Base-by-base conservation (phyloP, 2,329 filamentous ascomycete genomes). In the Sporothrix dimorphospora region DNA sequence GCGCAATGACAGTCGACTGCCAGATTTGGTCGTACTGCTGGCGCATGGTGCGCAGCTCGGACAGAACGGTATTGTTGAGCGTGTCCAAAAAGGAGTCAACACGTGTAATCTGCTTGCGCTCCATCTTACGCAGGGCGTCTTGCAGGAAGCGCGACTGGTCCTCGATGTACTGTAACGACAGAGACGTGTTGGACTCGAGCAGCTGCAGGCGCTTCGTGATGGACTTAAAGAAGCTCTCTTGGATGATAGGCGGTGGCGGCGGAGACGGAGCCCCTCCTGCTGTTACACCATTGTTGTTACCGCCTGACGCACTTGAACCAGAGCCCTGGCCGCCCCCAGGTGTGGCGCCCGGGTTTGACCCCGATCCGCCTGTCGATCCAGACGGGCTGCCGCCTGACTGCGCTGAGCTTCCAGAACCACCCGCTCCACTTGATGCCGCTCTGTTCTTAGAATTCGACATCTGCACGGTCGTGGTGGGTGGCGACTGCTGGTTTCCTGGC, bases 171-270 rank as follows among this genome's bases (percentile, higher is more conserved):
- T 97, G 93, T 9, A 98, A 85, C 0, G 94, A 97, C 12, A 98
- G 85, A 0, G 95, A 97, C 12, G 94, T 94, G 79, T 98, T 99
- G 19, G 93, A 89, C 81, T 99, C 96, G 8, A 98, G 89, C 77
- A 94, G 90, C 75, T 95, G 93, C 4, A 99, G 86, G 1, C 96
- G 92, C 81, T 98, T 98, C 75, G 94, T 94, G 9, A 98, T 91
- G 4, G 94, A 93, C 80, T 98, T 98, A 87, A 98, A 99, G 81
- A 99, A 98, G 1, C 93, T 96, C 79, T 99, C 96, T 80, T 99
- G 96, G 0, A 97, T 96, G 0, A 94, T 94, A 1, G 95, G 94
- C 0, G 90, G 86, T 81, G 8, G 79, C 21, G 68, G 65, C 45
- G 57, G 70, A 14, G 27, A 69, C 9, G 1, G 85, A 78, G 9